These are phyloP conservation scores for Pythium aquatile DNA, from an alignment of 352 stramenopile species.

Conservation along the genomic window DNA sequence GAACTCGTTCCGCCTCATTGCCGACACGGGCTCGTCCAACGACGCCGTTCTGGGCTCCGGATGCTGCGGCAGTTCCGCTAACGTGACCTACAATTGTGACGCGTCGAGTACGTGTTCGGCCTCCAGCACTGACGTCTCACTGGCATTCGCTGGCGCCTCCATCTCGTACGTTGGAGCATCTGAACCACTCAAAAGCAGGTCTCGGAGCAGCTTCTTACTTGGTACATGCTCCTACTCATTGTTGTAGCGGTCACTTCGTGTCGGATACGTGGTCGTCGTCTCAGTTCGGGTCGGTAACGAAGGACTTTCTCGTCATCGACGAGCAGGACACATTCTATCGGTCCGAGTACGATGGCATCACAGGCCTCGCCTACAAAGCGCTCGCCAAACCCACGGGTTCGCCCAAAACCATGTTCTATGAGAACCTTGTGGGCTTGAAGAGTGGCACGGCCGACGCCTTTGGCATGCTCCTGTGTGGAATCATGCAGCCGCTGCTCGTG, in stretches of 20 bases:
- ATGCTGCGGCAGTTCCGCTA: conserved; percentile 51
- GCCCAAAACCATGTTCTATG: conserved; percentile 52
- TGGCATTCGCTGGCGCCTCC: conserved; percentile 60
- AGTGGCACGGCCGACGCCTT: conserved; percentile 54
- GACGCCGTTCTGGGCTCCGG: conserved; percentile 58
- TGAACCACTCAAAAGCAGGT: neutral
- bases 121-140: conserved; percentile 28
- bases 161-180: conserved; percentile 47
- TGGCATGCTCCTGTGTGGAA: conserved; percentile 73
- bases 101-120: conserved; percentile 60
- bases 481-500: conserved; percentile 66
- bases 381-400: conserved; percentile 46
- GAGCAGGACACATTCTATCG: conserved; percentile 76
- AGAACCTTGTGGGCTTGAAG: conserved; percentile 42
- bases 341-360: conserved; percentile 75
- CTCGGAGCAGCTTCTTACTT: neutral
- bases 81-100: conserved; percentile 62
- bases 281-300: conserved; percentile 50
- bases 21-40: conserved; percentile 85
- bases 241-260: conserved; percentile 59
- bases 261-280: conserved; percentile 63
- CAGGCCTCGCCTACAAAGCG: conserved; percentile 60
- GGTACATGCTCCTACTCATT: neutral
- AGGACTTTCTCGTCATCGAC: conserved; percentile 75
- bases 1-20: conserved; percentile 77